Evolutionary conservation across 371 early-diverging fungal species (phyloP), one percentile per base, ranked within the genome.

Genomic region (Dinochytrium kinnereticum): DNA sequence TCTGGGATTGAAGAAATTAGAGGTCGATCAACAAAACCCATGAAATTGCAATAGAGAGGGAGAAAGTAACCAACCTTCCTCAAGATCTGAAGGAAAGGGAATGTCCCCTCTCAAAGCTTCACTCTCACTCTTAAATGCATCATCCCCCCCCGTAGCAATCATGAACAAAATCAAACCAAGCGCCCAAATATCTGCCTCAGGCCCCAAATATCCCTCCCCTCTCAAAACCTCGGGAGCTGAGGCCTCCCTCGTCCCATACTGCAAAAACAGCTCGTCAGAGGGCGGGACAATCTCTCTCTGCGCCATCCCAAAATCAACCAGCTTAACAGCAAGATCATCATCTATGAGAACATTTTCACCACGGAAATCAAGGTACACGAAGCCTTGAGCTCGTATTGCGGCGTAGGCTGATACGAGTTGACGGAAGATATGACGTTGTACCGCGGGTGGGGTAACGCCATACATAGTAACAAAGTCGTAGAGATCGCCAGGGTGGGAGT

Each of bases 191-290:
- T 94, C 94, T 19, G 90, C 91, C 38, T 91, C 87, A 55, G 90
- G 91, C 5, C 92, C 93, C 34, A 84, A 76, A 69, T 92, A 92
- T 65, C 86, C 84, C 77, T 85, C 78, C 13, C 89, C 87, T 64
- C 76, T 78, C 64, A 94, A 75, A 49, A 92, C 91, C 79, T 94
- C 92, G 19, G 93, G 93, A 26, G 91, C 86, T 3, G 89, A 88
- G 59, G 59, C 75, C 28, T 74, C 64, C 31, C 67, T 34, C 24
- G 80, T 80, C 30, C 85, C 85, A 64, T 81, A 79, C 65, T 70
- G 70, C 51, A 50, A 31, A 65, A 70, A 75, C 50, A 76, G 28
- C 51, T 74, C 57, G 15, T 40, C 67, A 1, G 24, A 15, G 3
- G 3, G 31, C 33, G 34, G 7, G 15, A 1, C 44, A 17, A 59